phyloP scores from a whole-genome alignment of 2,329 filamentous ascomycete species.

The Cryphonectria naterciae region DNA sequence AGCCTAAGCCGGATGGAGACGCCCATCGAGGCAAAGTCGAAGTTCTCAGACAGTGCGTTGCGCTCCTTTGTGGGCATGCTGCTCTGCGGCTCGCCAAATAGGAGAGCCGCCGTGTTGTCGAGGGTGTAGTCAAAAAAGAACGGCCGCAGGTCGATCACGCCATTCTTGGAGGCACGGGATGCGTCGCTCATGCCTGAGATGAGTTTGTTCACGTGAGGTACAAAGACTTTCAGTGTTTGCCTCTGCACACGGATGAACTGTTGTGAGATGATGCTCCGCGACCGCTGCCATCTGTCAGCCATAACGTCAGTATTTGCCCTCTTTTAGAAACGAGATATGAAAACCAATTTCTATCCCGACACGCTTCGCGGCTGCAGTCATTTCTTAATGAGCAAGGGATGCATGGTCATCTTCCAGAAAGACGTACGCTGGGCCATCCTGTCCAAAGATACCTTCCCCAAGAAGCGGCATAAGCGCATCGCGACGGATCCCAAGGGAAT shows the following conservation, averaged over 20 bases:
- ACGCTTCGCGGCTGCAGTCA: background rate
- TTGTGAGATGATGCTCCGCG: conserved; percentile 35
- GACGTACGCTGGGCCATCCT: conserved; percentile 35
- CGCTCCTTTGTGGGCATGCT: conserved; percentile 28
- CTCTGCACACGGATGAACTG: conserved; percentile 35
- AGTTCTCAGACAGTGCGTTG: conserved; percentile 31
- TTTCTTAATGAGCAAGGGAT: background rate
- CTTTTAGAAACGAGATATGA: background rate
- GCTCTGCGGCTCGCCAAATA: conserved; percentile 34
- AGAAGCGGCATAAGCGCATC: conserved; percentile 36
- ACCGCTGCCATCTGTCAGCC: conserved; percentile 36
- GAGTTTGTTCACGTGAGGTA: conserved; percentile 15
- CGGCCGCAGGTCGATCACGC: conserved; percentile 33
- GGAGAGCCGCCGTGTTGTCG: conserved; percentile 32
- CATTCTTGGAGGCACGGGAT: background rate
- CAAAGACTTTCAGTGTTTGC: conserved; percentile 1
- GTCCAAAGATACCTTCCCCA: conserved; percentile 42
- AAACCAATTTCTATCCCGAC: background rate
- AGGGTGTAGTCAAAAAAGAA: conserved; percentile 35
- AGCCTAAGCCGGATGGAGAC: conserved; percentile 30
- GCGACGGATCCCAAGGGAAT: conserved; percentile 34
- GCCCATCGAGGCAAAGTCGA: conserved; percentile 31
- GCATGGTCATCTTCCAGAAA: background rate
- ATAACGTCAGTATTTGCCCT: background rate
- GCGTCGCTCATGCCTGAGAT: conserved; percentile 8